A percentile compares a stretch with the other conserved stretches of the same genome.
These are phyloP conservation scores for Gigaspora rosea DNA, from an alignment of 192 early-diverging fungal species.

Conservation along the genomic window DNA sequence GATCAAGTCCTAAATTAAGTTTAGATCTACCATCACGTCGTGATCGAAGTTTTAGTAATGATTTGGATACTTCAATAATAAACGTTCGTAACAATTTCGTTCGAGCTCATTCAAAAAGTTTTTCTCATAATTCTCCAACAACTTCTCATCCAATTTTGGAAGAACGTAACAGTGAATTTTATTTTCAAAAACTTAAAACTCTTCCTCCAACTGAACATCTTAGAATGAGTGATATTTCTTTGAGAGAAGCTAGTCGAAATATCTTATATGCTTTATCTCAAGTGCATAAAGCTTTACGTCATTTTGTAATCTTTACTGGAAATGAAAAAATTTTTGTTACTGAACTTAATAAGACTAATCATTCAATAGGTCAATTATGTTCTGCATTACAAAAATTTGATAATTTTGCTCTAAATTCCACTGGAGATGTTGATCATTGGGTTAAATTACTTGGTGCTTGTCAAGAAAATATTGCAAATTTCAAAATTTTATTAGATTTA, in stretches of 20 bases:
- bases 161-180: slow-evolving; percentile 38
- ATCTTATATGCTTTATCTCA: slow-evolving; percentile 50
- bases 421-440: slow-evolving; percentile 38
- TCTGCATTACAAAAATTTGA: slow-evolving; percentile 43
- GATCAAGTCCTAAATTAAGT: background rate
- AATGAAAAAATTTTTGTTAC: slow-evolving; percentile 44
- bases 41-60: slow-evolving; percentile 25
- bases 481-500: slow-evolving; percentile 38
- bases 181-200: slow-evolving; percentile 43
- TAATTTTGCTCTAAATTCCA: slow-evolving; percentile 32
- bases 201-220: slow-evolving; percentile 33
- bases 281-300: slow-evolving; percentile 45
- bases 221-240: slow-evolving; percentile 36
- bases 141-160: slow-evolving; percentile 28
- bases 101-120: slow-evolving; percentile 43
- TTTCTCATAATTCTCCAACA: slow-evolving; percentile 39
- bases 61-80: slow-evolving; percentile 5
- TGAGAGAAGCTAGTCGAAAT: slow-evolving; percentile 44
- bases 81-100: background rate
- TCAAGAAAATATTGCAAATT: slow-evolving; percentile 38
- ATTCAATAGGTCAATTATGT: slow-evolving; percentile 41
- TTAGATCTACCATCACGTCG: slow-evolving; percentile 17
- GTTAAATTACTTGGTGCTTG: slow-evolving; percentile 38
- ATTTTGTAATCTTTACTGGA: slow-evolving; percentile 39
- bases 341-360: slow-evolving; percentile 40